Percentiles rank a stretch among this genome's conserved stretches.
These are phyloP conservation scores for Thozetella sp. DNA, from an alignment of 495 filamentous ascomycete species.

Conservation along the genomic window DNA sequence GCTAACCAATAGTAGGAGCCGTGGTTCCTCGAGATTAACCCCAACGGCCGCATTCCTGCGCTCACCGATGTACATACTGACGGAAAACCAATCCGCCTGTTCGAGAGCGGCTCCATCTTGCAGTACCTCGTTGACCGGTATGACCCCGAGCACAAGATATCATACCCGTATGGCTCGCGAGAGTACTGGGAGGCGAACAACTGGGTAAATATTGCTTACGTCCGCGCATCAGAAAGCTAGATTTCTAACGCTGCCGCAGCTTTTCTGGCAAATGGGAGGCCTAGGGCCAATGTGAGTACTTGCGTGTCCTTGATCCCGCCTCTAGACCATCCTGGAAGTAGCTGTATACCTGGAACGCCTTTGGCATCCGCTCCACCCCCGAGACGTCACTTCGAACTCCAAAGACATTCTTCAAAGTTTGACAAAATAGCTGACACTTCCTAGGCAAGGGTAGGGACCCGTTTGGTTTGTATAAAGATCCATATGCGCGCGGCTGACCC, in stretches of 20 bases:
- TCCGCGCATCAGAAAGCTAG: background rate
- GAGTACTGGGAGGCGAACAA: slow-evolving; percentile 80
- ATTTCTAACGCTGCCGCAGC: slow-evolving; percentile 15
- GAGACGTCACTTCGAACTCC: too few relatives aligned
- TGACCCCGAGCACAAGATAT: slow-evolving; percentile 82
- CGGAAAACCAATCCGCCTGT: slow-evolving; percentile 73
- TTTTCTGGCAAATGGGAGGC: slow-evolving; percentile 64
- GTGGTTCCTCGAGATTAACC: slow-evolving; percentile 92
- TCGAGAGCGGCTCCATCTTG: slow-evolving; percentile 85
- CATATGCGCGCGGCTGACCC: slow-evolving; percentile 11
- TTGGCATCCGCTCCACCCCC: too few relatives aligned
- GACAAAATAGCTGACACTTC: too few relatives aligned
- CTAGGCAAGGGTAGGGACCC: too few relatives aligned
- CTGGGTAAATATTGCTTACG: slow-evolving; percentile 58
- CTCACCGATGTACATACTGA: slow-evolving; percentile 76
- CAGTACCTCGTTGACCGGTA: slow-evolving; percentile 83
- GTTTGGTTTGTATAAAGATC: too few relatives aligned
- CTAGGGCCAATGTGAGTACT: slow-evolving; percentile 93
- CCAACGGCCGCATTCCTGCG: slow-evolving; percentile 94
- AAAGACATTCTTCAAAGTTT: too few relatives aligned
- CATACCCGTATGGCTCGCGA: slow-evolving; percentile 70
- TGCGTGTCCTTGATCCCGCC: slow-evolving; percentile 13
- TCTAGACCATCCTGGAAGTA: background rate
- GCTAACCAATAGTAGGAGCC: too few relatives aligned
- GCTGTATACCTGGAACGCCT: background rate